Conservation (phyloP, 495 filamentous ascomycete species). For the Tetracladium marchalianum region DNA sequence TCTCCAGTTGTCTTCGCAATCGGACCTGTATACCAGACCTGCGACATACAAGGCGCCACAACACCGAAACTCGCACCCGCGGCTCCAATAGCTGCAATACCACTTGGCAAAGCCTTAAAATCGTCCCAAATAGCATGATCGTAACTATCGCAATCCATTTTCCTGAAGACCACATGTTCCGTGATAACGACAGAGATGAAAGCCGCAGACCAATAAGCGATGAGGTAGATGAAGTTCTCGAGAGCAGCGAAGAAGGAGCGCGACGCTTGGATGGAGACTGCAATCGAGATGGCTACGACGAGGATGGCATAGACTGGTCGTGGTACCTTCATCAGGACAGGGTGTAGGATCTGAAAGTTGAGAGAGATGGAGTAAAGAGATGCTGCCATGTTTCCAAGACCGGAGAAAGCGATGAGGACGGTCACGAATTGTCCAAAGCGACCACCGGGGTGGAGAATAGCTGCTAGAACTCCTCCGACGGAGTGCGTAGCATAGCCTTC, state of each 20-base stretch:
- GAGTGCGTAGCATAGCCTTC: slow-evolving; percentile 34
- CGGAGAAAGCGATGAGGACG: slow-evolving; percentile 39
- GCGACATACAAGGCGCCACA: slow-evolving; percentile 40
- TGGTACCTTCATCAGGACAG: slow-evolving; percentile 19
- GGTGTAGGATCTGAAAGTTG: slow-evolving; percentile 36
- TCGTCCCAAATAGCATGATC: slow-evolving; percentile 39
- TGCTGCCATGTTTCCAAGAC: slow-evolving; percentile 41
- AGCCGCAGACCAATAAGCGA: slow-evolving; percentile 47
- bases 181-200: slow-evolving; percentile 45
- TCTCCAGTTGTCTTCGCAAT: slow-evolving; percentile 42
- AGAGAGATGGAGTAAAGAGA: slow-evolving; percentile 42
- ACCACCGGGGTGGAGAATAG: slow-evolving; percentile 39
- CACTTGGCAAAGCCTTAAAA: slow-evolving; percentile 30
- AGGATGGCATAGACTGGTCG: slow-evolving; percentile 33
- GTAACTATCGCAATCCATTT: slow-evolving; percentile 28
- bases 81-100: slow-evolving; percentile 39
- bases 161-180: slow-evolving; percentile 55
- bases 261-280: slow-evolving; percentile 28
- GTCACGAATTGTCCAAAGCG: slow-evolving; percentile 48
- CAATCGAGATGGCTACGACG: slow-evolving; percentile 26
- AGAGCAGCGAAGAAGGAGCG: slow-evolving; percentile 30
- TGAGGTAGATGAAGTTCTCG: slow-evolving; percentile 44
- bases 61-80: slow-evolving; percentile 34
- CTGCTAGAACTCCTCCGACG: slow-evolving; percentile 43
- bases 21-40: slow-evolving; percentile 36